A percentile compares a stretch with the other conserved stretches of the same genome.
Evolutionary conservation across 306 rosid genomes (phyloP).

Genomic region (Datisca glomerata): DNA sequence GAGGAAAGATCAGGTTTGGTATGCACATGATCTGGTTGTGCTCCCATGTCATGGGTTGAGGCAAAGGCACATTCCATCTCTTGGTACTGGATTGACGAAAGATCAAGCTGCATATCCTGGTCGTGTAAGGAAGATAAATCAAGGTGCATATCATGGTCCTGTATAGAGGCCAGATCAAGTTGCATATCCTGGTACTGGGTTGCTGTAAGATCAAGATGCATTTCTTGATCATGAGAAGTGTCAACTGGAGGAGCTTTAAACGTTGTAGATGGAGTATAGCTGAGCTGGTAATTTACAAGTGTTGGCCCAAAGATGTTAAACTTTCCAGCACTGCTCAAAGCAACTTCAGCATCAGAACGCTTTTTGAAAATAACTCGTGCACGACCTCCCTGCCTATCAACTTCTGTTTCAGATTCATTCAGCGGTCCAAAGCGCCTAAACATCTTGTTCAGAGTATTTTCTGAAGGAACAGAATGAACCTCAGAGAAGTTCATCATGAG

Average conservation of each 20-base stretch:
- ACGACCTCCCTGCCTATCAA: slow-evolving; percentile 72
- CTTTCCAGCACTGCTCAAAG: slow-evolving; percentile 76
- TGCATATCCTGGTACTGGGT: slow-evolving; percentile 32
- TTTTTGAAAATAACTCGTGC: slow-evolving; percentile 89
- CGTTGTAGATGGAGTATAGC: slow-evolving; percentile 52
- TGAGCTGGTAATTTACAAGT: slow-evolving; percentile 75
- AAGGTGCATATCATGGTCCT: slow-evolving; percentile 68
- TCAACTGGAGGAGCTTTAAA: slow-evolving; percentile 55
- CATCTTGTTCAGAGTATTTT: slow-evolving; percentile 61
- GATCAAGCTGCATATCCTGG: slow-evolving; percentile 76
- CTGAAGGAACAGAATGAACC: slow-evolving; percentile 71
- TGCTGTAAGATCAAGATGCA: slow-evolving; percentile 51
- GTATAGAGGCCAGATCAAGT: slow-evolving; percentile 29
- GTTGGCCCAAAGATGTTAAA: slow-evolving; percentile 76
- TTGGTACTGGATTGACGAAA: slow-evolving; percentile 59
- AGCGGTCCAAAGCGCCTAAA: slow-evolving; percentile 92
- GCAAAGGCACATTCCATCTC: slow-evolving; percentile 66
- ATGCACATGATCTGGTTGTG: slow-evolving; percentile 6
- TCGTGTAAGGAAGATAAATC: slow-evolving; percentile 49
- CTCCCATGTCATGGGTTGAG: slow-evolving; percentile 4
- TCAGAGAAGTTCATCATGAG: slow-evolving; percentile 88
- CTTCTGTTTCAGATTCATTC: slow-evolving; percentile 83
- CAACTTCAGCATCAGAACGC: slow-evolving; percentile 76
- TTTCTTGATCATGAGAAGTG: slow-evolving; percentile 58
- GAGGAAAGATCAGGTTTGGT: slow-evolving; percentile 3